phyloP scores from a whole-genome alignment of 768 basidiomycete genomes.

The Hygrophoropsis aurantiaca region DNA sequence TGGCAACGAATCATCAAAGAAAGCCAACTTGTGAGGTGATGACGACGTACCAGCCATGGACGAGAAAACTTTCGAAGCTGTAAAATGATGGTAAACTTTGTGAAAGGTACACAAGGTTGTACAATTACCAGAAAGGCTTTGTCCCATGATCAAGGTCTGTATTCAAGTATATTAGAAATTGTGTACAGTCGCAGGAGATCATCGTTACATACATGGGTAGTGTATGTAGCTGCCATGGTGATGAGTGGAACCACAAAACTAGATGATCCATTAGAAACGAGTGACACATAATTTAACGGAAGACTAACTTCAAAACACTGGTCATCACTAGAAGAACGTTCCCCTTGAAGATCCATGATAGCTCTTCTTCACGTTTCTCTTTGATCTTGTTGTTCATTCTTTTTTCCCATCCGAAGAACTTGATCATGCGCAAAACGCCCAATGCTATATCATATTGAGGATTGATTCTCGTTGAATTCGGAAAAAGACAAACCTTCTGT shows the following conservation, averaged over 20 bases:
- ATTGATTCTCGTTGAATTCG: background rate
- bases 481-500: constrained; percentile 51
- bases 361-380: constrained; percentile 60
- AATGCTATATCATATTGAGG: constrained; percentile 35
- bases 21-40: background rate
- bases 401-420: constrained; percentile 69
- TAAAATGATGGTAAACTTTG: background rate
- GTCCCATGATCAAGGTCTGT: constrained; percentile 14
- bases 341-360: constrained; percentile 51
- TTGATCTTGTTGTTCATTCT: constrained; percentile 52
- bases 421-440: constrained; percentile 64
- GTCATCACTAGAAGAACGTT: constrained; percentile 48
- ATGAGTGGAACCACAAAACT: constrained; percentile 61
- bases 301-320: constrained; percentile 28
- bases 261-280: background rate
- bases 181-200: background rate
- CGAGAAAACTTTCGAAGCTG: constrained; percentile 39
- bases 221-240: constrained; percentile 65
- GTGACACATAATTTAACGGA: background rate
- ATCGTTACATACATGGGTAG: constrained; percentile 46
- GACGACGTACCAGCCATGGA: constrained; percentile 30
- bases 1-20: background rate
- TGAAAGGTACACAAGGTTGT: too few relatives aligned
- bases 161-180: background rate
- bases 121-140: constrained; percentile 9